Conservation (phyloP, 2,329 filamentous ascomycete species). For the Elsinoe batatas region DNA sequence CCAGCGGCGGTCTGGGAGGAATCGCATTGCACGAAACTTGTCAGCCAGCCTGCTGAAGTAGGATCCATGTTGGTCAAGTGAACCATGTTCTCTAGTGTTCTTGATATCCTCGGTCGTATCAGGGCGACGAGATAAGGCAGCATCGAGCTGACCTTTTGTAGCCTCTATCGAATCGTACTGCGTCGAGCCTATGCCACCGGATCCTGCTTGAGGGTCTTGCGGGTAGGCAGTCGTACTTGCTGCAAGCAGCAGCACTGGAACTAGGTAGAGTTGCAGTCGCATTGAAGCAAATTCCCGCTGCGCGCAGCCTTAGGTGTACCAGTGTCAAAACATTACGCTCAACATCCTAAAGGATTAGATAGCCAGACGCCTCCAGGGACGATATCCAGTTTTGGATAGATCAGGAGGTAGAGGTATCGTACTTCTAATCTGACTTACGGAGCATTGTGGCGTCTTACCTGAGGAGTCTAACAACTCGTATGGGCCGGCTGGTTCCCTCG, state of each 20-base stretch:
- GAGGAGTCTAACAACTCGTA: neutral
- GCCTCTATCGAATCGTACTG: neutral
- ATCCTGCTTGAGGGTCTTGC: neutral
- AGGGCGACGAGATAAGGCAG: neutral
- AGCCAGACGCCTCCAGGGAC: conserved; percentile 2
- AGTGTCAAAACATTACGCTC: neutral
- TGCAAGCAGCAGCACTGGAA: neutral
- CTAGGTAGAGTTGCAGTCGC: neutral
- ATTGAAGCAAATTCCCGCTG: neutral
- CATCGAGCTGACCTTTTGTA: neutral
- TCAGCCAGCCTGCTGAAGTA: too few relatives aligned
- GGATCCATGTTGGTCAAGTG: too few relatives aligned
- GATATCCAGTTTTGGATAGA: neutral
- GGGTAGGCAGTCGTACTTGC: neutral
- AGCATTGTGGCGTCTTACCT: neutral
- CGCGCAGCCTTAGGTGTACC: neutral
- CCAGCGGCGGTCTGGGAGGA: too few relatives aligned
- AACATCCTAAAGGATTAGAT: neutral
- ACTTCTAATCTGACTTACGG: neutral
- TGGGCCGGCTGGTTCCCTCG: neutral
- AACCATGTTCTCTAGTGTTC: too few relatives aligned
- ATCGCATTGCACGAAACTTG: too few relatives aligned
- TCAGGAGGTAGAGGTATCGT: neutral
- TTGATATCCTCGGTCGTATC: too few relatives aligned
- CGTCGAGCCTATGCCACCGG: neutral